A percentile compares a stretch with the other conserved stretches of the same genome.
These are phyloP conservation scores for Pythium angustatum DNA, from an alignment of 352 stramenopile genomes.

Conservation along the genomic window DNA sequence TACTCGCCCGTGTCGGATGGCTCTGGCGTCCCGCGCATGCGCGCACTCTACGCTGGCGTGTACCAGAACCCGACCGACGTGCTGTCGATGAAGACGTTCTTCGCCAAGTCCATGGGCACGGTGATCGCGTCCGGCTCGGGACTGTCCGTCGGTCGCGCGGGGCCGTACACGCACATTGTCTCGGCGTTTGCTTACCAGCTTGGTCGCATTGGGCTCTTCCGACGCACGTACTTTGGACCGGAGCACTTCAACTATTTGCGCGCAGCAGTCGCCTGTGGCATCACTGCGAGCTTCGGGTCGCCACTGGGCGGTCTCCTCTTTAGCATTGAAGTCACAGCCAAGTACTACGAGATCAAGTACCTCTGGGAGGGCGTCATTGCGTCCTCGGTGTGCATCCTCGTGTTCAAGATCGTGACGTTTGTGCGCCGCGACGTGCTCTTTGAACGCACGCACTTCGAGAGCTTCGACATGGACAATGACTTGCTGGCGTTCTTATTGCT, in stretches of 20 bases:
- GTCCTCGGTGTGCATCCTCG: slow-evolving; percentile 75
- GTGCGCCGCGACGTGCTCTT: slow-evolving; percentile 75
- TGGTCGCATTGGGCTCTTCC: slow-evolving; percentile 65
- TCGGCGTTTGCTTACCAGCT: slow-evolving; percentile 74
- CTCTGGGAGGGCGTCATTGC: slow-evolving; percentile 84
- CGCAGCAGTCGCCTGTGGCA: slow-evolving; percentile 66
- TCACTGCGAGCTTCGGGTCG: slow-evolving; percentile 81
- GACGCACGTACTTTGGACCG: slow-evolving; percentile 60
- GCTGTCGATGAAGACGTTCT: slow-evolving; percentile 60
- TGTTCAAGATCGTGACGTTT: slow-evolving; percentile 78
- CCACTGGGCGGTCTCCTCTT: slow-evolving; percentile 78
- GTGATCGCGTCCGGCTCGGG: slow-evolving; percentile 64
- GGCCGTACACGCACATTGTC: slow-evolving; percentile 78
- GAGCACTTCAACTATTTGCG: slow-evolving; percentile 76
- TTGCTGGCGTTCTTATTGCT: slow-evolving; percentile 74
- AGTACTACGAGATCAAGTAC: slow-evolving; percentile 86
- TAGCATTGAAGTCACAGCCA: slow-evolving; percentile 84
- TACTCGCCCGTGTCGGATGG: slow-evolving; percentile 67
- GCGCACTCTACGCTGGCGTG: slow-evolving; percentile 67
- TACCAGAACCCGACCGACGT: slow-evolving; percentile 73
- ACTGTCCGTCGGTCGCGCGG: slow-evolving; percentile 65
- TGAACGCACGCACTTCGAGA: slow-evolving; percentile 70
- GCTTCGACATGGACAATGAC: slow-evolving; percentile 81
- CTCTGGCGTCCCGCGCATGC: slow-evolving; percentile 77
- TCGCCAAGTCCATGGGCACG: slow-evolving; percentile 70